Conservation (phyloP, 768 basidiomycete species). For the Phylloporus sp. region DNA sequence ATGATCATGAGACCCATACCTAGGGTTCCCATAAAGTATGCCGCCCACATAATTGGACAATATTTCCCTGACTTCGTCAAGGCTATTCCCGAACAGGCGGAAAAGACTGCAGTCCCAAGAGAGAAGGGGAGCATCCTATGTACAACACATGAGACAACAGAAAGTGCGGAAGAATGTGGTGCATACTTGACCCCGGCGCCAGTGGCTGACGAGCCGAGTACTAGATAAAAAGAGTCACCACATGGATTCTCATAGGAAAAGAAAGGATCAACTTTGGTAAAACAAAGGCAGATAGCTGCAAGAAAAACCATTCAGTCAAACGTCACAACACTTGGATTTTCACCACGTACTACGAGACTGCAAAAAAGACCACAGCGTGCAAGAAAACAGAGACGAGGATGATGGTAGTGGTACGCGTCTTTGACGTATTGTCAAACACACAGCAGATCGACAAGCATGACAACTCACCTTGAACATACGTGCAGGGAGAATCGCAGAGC, state of each 20-base stretch:
- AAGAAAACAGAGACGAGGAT: constrained; percentile 56
- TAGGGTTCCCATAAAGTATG: constrained; percentile 52
- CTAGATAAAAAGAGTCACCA: constrained; percentile 21
- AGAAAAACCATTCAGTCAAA: background rate
- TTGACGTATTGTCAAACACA: background rate
- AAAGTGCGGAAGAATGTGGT: background rate
- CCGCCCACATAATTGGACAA: constrained; percentile 58
- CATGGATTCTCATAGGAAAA: background rate
- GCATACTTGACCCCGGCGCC: constrained; percentile 60
- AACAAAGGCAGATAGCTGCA: constrained; percentile 68
- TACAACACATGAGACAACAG: background rate
- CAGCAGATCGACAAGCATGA: background rate
- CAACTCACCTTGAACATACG: constrained; percentile 61
- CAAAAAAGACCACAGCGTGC: constrained; percentile 64
- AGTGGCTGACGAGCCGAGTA: constrained; percentile 72
- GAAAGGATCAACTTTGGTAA: constrained; percentile 46
- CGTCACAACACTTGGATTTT: background rate
- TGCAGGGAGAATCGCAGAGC: constrained; percentile 71
- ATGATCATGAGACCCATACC: constrained; percentile 75
- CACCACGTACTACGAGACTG: constrained; percentile 29
- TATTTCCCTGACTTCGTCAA: constrained; percentile 58
- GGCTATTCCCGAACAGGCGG: constrained; percentile 54
- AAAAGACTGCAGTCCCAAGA: constrained; percentile 51
- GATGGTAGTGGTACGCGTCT: constrained; percentile 72
- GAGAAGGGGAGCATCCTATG: constrained; percentile 73